Conservation (phyloP, 805 yeast species). For the Ogataea pilisensis region DNA sequence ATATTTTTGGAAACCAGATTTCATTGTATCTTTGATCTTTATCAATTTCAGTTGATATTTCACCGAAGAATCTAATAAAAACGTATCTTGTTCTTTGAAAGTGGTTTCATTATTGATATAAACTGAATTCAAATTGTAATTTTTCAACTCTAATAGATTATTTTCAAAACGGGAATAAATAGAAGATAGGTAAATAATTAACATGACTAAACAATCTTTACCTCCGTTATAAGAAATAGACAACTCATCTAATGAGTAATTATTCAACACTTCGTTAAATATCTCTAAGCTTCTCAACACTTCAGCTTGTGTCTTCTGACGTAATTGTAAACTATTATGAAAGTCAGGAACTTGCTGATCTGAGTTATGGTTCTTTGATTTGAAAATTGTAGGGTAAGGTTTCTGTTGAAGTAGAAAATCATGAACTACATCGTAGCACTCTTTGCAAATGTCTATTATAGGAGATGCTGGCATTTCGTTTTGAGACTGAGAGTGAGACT, state of each 20-base stretch:
- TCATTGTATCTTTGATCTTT: constrained; percentile 45
- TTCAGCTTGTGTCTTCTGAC: constrained; percentile 21
- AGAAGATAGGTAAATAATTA: constrained; percentile 66
- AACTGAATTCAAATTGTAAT: constrained; percentile 43
- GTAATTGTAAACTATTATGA: constrained; percentile 12
- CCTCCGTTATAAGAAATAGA: constrained; percentile 95
- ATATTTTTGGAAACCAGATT: constrained; percentile 65
- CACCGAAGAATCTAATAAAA: constrained; percentile 51
- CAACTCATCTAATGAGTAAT: constrained; percentile 40
- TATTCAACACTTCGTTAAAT: constrained; percentile 16
- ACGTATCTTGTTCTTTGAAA: constrained; percentile 65
- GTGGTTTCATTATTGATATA: constrained; percentile 73
- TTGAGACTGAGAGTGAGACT: background rate
- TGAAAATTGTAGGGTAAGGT: constrained; percentile 9
- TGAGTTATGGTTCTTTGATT: background rate
- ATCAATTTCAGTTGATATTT: constrained; percentile 52
- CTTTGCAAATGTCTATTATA: constrained; percentile 20
- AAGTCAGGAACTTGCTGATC: constrained; percentile 14
- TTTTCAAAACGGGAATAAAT: constrained; percentile 21
- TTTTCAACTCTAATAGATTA: constrained; percentile 10
- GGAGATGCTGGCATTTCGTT: constrained; percentile 13
- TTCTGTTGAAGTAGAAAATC: constrained; percentile 11
- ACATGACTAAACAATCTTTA: constrained; percentile 90
- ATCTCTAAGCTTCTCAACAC: constrained; percentile 20
- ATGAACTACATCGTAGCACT: constrained; percentile 15